phyloP scores from a whole-genome alignment of 192 early-diverging fungal species.

The Powellomyces hirtus region DNA sequence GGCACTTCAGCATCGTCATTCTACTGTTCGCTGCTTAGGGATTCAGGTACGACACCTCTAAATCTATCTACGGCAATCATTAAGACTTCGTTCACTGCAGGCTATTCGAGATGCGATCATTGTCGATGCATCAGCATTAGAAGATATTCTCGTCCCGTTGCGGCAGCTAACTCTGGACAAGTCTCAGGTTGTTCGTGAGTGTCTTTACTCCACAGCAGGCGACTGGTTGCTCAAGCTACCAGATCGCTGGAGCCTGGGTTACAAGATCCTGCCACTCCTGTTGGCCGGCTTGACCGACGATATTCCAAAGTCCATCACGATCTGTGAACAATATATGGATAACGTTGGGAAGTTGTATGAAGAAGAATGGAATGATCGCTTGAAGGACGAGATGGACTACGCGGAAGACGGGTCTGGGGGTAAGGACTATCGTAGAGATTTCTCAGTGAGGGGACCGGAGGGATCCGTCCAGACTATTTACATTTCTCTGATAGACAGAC shows the following conservation, averaged over 20 bases:
- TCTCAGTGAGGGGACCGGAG: too few relatives aligned
- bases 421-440: too few relatives aligned
- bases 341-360: constrained; percentile 51
- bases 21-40: constrained; percentile 41
- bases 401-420: background rate
- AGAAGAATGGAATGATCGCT: constrained; percentile 47
- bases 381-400: constrained; percentile 62
- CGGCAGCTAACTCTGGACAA: constrained; percentile 45
- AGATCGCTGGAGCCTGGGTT: constrained; percentile 50
- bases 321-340: constrained; percentile 32
- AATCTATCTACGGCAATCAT: too few relatives aligned
- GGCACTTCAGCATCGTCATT: constrained; percentile 49
- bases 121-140: constrained; percentile 45
- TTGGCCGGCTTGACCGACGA: constrained; percentile 51
- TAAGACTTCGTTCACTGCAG: too few relatives aligned
- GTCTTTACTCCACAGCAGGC: constrained; percentile 37
- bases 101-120: constrained; percentile 38
- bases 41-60: constrained; percentile 28
- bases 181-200: constrained; percentile 45
- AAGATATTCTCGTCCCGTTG: constrained; percentile 41
- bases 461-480: too few relatives aligned
- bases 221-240: constrained; percentile 43
- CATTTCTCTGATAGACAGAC: constrained; percentile 35
- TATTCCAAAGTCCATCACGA: constrained; percentile 18
- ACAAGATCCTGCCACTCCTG: constrained; percentile 51